phyloP scores from a whole-genome alignment of 306 rosid genomes.

The Lablab purpureus region DNA sequence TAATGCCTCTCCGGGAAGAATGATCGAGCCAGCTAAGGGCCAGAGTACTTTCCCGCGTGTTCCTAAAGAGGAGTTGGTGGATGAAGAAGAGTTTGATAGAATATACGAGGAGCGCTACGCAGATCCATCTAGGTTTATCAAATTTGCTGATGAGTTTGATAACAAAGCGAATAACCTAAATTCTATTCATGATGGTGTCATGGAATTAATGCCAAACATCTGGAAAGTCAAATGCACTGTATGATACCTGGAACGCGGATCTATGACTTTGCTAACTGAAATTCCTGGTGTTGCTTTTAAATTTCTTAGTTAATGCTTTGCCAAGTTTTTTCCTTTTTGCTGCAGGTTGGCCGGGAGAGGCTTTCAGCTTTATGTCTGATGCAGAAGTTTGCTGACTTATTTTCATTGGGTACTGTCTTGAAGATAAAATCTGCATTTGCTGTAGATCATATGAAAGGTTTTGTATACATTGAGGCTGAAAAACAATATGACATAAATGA shows the following conservation, averaged over 20 bases:
- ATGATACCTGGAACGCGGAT: slow-evolving; percentile 41
- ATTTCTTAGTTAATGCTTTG: neutral
- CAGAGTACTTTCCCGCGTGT: slow-evolving; percentile 50
- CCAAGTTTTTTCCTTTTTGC: slow-evolving; percentile 31
- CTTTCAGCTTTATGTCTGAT: slow-evolving; percentile 81
- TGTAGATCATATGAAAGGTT: slow-evolving; percentile 87
- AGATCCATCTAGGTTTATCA: slow-evolving; percentile 48
- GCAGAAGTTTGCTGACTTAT: slow-evolving; percentile 93
- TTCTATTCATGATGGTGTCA: slow-evolving; percentile 45
- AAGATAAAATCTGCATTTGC: slow-evolving; percentile 84
- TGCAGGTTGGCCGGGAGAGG: slow-evolving; percentile 96
- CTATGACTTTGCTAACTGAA: slow-evolving; percentile 4
- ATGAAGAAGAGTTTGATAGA: slow-evolving; percentile 83
- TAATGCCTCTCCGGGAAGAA: slow-evolving; percentile 45
- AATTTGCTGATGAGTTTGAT: slow-evolving; percentile 74
- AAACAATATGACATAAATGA: slow-evolving; percentile 78
- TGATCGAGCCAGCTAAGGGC: slow-evolving; percentile 56
- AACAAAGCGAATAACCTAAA: slow-evolving; percentile 59
- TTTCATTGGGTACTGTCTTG: slow-evolving; percentile 72
- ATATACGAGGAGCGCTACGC: slow-evolving; percentile 76
- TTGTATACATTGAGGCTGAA: slow-evolving; percentile 81
- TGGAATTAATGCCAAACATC: slow-evolving; percentile 62
- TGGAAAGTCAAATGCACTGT: slow-evolving; percentile 99
- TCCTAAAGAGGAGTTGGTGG: slow-evolving; percentile 85
- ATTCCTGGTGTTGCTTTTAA: neutral